A percentile compares a stretch with the other conserved stretches of the same genome.
These are phyloP conservation scores for Chenopodium formosanum DNA, from an alignment of 148 eudicot species.

Conservation along the genomic window DNA sequence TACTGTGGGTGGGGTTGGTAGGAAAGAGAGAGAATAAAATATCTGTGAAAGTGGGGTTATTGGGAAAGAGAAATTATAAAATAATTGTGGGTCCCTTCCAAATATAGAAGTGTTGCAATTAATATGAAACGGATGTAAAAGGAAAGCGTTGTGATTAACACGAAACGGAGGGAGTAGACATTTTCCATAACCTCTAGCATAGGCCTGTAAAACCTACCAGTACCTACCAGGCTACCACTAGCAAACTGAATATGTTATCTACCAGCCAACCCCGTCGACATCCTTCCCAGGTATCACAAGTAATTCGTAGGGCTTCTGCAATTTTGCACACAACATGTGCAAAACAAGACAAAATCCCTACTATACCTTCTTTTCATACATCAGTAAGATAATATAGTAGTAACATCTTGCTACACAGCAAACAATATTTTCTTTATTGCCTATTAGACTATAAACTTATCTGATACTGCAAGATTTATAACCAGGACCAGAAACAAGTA, in stretches of 20 bases:
- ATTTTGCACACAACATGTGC: neutral
- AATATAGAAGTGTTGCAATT: no score
- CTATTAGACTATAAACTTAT: neutral
- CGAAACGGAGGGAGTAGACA: no score
- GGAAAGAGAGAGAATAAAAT: no score
- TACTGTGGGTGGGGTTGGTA: no score
- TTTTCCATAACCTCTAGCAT: neutral
- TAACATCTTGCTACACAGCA: neutral
- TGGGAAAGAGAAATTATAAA: no score
- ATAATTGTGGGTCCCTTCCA: no score
- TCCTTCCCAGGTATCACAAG: neutral
- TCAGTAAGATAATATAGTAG: no score
- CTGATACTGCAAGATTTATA: neutral
- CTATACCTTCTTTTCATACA: neutral
- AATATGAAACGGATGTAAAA: no score
- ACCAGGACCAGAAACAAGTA: slow-evolving; percentile 8
- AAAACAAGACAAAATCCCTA: neutral
- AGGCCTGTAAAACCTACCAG: neutral
- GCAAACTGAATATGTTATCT: neutral
- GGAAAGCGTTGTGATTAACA: no score
- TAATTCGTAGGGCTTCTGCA: neutral
- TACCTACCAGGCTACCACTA: neutral
- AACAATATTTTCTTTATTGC: neutral
- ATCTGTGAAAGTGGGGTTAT: no score
- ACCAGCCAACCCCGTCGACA: neutral